Evolutionary conservation across 2,329 filamentous ascomycete species (phyloP), one percentile per base, ranked within the genome.

Genomic region (Fusarium bulbicola): DNA sequence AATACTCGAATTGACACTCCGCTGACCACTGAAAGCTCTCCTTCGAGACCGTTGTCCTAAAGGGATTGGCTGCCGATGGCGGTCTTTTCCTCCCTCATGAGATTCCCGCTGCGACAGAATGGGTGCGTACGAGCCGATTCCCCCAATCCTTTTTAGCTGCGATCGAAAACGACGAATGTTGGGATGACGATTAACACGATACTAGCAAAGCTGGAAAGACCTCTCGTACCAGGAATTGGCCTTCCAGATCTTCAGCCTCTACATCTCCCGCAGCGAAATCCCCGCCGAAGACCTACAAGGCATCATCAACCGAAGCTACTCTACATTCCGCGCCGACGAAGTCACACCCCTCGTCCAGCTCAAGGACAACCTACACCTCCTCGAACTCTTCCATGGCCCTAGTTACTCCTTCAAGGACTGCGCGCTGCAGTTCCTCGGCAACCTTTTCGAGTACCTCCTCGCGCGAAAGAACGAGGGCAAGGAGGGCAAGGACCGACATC

Each of bases 331-430:
- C 89, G 87, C 90, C 39, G 84, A 90, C 46, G 91, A 97, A 61
- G 90, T 94, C 46, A 95, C 94, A 1, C 96, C 96, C 0, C 84
- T 78, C 21, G 76, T 78, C 12, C 68, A 73, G 36, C 64, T 78
- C 87, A 74, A 79, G 16, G 89, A 95, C 79, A 92, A 95, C 80
- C 86, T 98, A 46, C 91, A 97, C 80, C 86, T 78, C 21, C 76
- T 99, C 39, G 96, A 99, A 83, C 89, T 99, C 47, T 99, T 98
- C 87, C 95, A 98, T 81, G 96, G 96, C 3, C 96, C 95, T 10
- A 98, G 92, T 1, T 98, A 95, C 81, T 93, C 95, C 49, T 98
- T 98, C 86, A 97, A 98, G 84, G 95, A 98, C 28, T 79, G 77
- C 58, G 95, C 95, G 21, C 86, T 98, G 70, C 95, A 98, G 78